Evolutionary conservation across 352 stramenopile species (phyloP).

Genomic region (Globisporangium lucens): DNA sequence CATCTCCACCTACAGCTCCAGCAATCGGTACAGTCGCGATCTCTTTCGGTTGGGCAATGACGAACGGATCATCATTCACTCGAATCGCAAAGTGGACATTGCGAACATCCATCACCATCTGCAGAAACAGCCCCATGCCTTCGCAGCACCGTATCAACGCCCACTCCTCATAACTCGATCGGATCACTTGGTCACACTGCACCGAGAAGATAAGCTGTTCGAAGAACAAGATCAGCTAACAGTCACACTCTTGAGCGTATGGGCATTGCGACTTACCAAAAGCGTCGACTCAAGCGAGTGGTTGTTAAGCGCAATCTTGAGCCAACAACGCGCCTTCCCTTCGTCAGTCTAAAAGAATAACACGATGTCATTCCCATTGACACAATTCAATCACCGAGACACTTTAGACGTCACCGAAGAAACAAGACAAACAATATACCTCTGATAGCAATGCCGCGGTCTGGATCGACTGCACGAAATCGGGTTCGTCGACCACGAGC

Average conservation of each 20-base stretch:
- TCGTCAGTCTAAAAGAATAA: slow-evolving; percentile 38
- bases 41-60: slow-evolving; percentile 14
- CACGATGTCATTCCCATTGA: background rate
- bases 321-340: slow-evolving; percentile 69
- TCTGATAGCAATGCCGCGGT: slow-evolving; percentile 66
- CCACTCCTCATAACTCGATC: slow-evolving; percentile 78
- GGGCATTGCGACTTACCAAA: slow-evolving; percentile 34
- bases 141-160: slow-evolving; percentile 74
- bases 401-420: too few relatives aligned
- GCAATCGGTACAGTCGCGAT: slow-evolving; percentile 9
- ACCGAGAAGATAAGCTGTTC: slow-evolving; percentile 76
- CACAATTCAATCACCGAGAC: too few relatives aligned
- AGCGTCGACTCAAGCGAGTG: slow-evolving; percentile 77
- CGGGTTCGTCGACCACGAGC: slow-evolving; percentile 69
- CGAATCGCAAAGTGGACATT: slow-evolving; percentile 70
- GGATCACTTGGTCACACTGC: slow-evolving; percentile 68
- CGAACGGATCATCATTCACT: slow-evolving; percentile 61
- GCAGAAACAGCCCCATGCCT: slow-evolving; percentile 65
- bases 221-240: background rate
- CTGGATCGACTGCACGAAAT: slow-evolving; percentile 62
- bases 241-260: background rate
- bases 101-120: slow-evolving; percentile 71
- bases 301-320: slow-evolving; percentile 80
- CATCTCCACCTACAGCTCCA: background rate
- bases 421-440: slow-evolving; percentile 22